Percentiles rank a stretch among this genome's conserved stretches.
Evolutionary conservation across 208 protist genomes (phyloP).

Genomic region (Trichomonas vaginalis): DNA sequence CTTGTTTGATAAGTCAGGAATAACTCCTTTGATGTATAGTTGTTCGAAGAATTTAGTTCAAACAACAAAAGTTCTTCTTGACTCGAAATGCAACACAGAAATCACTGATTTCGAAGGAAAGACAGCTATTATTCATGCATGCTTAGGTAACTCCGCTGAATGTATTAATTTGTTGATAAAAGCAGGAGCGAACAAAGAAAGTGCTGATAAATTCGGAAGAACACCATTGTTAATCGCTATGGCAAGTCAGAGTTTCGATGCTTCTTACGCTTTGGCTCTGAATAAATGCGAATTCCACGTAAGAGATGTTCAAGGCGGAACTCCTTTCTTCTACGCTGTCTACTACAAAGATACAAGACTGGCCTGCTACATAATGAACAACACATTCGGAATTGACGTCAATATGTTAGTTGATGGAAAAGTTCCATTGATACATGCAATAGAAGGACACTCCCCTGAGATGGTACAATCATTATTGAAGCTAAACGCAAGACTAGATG

Average conservation of each 20-base stretch:
- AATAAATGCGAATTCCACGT: not conserved
- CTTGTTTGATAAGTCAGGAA: not conserved
- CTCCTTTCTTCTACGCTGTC: not conserved
- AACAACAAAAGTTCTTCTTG: not conserved
- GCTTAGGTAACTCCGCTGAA: not conserved
- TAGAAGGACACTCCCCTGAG: not conserved
- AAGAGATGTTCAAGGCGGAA: not conserved
- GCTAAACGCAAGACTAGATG: not conserved
- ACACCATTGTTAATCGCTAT: not conserved
- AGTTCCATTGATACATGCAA: not conserved
- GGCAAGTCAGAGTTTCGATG: not conserved
- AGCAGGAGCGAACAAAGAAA: not conserved
- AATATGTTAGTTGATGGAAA: not conserved
- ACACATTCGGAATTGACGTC: not conserved
- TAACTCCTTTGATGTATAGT: not conserved
- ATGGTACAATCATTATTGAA: not conserved
- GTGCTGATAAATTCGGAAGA: not conserved
- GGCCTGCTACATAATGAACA: not conserved
- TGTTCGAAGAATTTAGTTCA: not conserved
- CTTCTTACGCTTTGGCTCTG: not conserved
- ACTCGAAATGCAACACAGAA: not conserved
- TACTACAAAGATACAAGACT: not conserved
- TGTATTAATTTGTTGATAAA: not conserved
- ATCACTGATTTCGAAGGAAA: not conserved
- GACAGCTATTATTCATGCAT: not conserved